These are phyloP conservation scores for Grammothele lineata DNA, from an alignment of 768 basidiomycete species.

Conservation along the genomic window DNA sequence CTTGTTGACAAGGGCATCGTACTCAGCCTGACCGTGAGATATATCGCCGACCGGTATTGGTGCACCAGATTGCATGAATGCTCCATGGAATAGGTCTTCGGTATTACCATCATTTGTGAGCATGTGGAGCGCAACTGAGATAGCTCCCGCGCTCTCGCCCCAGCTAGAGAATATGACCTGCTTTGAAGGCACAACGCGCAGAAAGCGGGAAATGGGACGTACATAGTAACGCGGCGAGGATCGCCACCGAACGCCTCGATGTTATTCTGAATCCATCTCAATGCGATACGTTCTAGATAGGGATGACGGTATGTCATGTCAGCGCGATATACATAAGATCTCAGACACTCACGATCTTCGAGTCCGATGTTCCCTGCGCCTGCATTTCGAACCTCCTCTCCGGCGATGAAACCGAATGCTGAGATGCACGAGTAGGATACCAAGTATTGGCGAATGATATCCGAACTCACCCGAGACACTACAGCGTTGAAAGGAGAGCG, in stretches of 20 bases:
- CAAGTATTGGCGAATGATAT: no score
- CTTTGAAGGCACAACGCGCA: background rate
- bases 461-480: background rate
- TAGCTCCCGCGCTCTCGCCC: slow-evolving; percentile 39
- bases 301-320: no score
- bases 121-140: slow-evolving; percentile 27
- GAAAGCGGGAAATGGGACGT: slow-evolving; percentile 27
- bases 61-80: slow-evolving; percentile 34
- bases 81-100: slow-evolving; percentile 23
- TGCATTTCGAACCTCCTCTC: slow-evolving; percentile 34
- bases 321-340: no score
- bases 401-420: slow-evolving; percentile 37
- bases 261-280: slow-evolving; percentile 37
- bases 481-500: background rate
- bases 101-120: slow-evolving; percentile 20
- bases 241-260: slow-evolving; percentile 41
- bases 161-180: slow-evolving; percentile 26
- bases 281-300: slow-evolving; percentile 1
- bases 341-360: slow-evolving; percentile 34
- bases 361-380: slow-evolving; percentile 43
- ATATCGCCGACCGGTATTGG: slow-evolving; percentile 15
- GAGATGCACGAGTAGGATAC: background rate
- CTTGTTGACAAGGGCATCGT: slow-evolving; percentile 35
- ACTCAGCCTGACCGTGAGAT: slow-evolving; percentile 29
- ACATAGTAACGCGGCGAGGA: slow-evolving; percentile 39